These are phyloP conservation scores for Exophiala sideris DNA, from an alignment of 2,329 filamentous ascomycete species.

Conservation along the genomic window DNA sequence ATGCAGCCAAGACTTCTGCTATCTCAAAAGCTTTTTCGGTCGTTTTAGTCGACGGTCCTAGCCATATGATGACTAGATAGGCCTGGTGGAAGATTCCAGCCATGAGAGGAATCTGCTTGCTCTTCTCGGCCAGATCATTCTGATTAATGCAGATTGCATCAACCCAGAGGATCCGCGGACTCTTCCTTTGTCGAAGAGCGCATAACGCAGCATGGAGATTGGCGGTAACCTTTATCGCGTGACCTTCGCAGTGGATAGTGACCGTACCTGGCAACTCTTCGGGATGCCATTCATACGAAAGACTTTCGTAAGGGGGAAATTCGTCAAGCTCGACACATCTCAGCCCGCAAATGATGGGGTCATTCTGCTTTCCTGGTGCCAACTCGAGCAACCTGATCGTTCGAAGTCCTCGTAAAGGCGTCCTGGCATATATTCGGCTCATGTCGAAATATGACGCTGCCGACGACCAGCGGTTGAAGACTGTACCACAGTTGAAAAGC, in stretches of 20 bases:
- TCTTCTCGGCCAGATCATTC: neutral
- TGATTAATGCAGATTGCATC: neutral
- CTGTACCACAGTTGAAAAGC: too few relatives aligned
- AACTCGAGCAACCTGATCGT: neutral
- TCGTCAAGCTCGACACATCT: neutral
- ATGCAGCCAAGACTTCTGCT: neutral
- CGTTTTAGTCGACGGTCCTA: neutral
- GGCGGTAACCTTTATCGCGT: too few relatives aligned
- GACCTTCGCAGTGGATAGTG: neutral
- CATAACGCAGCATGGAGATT: neutral
- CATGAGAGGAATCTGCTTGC: neutral
- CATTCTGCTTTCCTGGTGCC: neutral
- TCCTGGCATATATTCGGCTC: too few relatives aligned
- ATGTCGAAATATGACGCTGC: too few relatives aligned
- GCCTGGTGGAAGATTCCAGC: neutral
- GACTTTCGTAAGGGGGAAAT: neutral
- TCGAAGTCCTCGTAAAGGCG: too few relatives aligned
- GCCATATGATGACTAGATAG: neutral
- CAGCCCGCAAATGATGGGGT: neutral
- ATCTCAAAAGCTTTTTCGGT: neutral
- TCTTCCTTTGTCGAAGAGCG: neutral
- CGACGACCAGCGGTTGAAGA: too few relatives aligned
- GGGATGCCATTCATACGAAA: neutral
- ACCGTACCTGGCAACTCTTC: neutral
- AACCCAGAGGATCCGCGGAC: neutral